Evolutionary conservation across 768 basidiomycete genomes (phyloP).

Genomic region (Boletus insuetus): DNA sequence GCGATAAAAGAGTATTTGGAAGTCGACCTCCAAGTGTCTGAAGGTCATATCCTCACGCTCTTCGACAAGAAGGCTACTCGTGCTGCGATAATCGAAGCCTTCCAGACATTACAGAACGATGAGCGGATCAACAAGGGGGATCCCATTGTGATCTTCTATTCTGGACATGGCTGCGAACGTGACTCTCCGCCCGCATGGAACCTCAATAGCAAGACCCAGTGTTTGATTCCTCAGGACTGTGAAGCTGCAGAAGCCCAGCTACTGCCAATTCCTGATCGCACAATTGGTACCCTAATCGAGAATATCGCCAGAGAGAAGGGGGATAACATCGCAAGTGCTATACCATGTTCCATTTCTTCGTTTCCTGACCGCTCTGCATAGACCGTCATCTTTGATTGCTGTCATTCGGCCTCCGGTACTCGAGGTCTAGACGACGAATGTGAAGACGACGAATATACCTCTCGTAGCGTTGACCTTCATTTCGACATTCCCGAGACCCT

Average conservation of each 20-base stretch:
- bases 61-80: conserved; percentile 39
- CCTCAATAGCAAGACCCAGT: conserved; percentile 23
- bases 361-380: conserved; percentile 14
- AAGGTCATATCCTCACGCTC: conserved; percentile 35
- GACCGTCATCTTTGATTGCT: conserved; percentile 49
- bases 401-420: conserved; percentile 39
- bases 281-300: conserved; percentile 37
- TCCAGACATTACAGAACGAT: conserved; percentile 24
- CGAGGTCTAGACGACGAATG: conserved; percentile 14
- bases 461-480: conserved; percentile 7
- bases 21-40: conserved; percentile 29
- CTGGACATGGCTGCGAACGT: conserved; percentile 41
- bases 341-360: conserved; percentile 5
- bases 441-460: background rate
- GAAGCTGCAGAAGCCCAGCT: background rate
- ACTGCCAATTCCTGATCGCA: conserved; percentile 41
- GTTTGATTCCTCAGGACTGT: conserved; percentile 35
- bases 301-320: conserved; percentile 38
- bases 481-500: conserved; percentile 9
- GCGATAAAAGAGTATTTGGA: conserved; percentile 35
- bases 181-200: conserved; percentile 27
- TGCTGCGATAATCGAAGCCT: conserved; percentile 30
- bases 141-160: conserved; percentile 43
- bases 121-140: conserved; percentile 27
- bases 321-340: conserved; percentile 40